Evolutionary conservation across 768 basidiomycete genomes (phyloP).

Genomic region (Multifurca ochricompacta): DNA sequence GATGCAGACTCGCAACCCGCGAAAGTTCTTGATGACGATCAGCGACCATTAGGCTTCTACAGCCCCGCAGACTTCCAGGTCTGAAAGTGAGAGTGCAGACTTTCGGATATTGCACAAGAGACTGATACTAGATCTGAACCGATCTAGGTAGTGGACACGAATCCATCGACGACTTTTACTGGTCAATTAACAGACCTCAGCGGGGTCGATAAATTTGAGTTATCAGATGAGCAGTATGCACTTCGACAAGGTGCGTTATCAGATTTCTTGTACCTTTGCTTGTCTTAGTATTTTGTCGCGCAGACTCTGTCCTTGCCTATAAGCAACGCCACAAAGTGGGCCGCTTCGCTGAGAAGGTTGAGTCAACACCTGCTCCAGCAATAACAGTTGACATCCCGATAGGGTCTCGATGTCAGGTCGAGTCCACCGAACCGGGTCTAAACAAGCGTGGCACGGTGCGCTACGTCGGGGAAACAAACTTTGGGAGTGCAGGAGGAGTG

Average conservation of each 20-base stretch:
- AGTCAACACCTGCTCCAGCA: conserved; percentile 27
- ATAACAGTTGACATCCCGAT: conserved; percentile 44
- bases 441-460: conserved; percentile 76
- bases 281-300: neutral
- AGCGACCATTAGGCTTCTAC: conserved; percentile 64
- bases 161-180: conserved; percentile 67
- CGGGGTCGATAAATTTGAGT: conserved; percentile 88
- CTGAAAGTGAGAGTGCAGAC: conserved; percentile 52
- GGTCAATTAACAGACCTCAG: conserved; percentile 82
- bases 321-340: conserved; percentile 84
- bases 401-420: conserved; percentile 79
- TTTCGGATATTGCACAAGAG: neutral
- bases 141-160: conserved; percentile 58
- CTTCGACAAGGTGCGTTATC: conserved; percentile 55
- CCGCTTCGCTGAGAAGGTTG: conserved; percentile 62
- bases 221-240: conserved; percentile 76
- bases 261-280: neutral
- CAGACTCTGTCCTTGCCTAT: conserved; percentile 86
- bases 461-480: conserved; percentile 77
- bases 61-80: conserved; percentile 70
- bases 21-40: conserved; percentile 56
- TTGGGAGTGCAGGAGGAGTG: conserved; percentile 51
- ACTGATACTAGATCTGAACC: neutral
- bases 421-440: conserved; percentile 57
- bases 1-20: conserved; percentile 44